A percentile compares a stretch with the other conserved stretches of the same genome.
phyloP scores from a whole-genome alignment of 495 filamentous ascomycete species.

The Podospora comata region DNA sequence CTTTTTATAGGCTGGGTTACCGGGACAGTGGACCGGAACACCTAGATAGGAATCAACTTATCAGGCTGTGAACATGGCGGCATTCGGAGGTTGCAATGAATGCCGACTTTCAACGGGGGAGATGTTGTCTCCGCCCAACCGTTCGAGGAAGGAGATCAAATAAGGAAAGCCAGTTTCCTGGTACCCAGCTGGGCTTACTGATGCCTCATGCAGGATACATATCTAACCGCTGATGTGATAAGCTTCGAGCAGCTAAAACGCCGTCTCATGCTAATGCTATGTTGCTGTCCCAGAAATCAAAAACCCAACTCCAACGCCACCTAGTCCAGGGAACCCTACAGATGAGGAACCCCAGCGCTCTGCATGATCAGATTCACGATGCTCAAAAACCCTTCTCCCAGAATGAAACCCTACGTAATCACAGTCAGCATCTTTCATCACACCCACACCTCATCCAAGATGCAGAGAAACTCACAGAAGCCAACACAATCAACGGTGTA shows the following conservation, averaged over 20 bases:
- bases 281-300: background rate
- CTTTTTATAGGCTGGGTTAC: too few species aligned
- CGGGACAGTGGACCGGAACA: background rate
- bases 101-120: background rate
- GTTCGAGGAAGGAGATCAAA: background rate
- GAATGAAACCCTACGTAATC: conserved; percentile 63
- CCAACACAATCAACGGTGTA: conserved; percentile 56
- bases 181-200: background rate
- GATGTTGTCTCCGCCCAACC: too few species aligned
- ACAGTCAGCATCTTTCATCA: conserved; percentile 7
- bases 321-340: conserved; percentile 38
- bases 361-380: conserved; percentile 87
- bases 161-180: background rate
- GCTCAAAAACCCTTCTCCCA: conserved; percentile 91
- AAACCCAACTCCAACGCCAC: background rate
- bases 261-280: background rate
- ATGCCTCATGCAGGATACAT: background rate
- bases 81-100: background rate
- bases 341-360: conserved; percentile 73
- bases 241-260: background rate
- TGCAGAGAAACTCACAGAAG: conserved; percentile 44
- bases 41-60: background rate
- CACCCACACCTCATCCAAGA: background rate
- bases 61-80: background rate
- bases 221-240: background rate